A percentile compares a stretch with the other conserved stretches of the same genome.
These are phyloP conservation scores for Boletus patriciae DNA, from an alignment of 768 basidiomycete species.

Conservation along the genomic window DNA sequence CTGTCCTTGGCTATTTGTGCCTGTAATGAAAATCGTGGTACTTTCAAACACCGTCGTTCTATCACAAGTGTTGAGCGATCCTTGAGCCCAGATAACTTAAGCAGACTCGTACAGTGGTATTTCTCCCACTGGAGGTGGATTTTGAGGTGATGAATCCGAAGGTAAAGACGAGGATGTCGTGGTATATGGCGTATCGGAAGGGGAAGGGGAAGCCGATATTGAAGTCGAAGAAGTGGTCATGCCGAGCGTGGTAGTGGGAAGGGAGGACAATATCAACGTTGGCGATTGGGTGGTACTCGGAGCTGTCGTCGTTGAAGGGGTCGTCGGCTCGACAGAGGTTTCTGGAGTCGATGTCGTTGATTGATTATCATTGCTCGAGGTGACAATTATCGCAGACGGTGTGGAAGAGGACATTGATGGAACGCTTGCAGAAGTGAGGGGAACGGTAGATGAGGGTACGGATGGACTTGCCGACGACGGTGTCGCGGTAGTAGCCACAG, in stretches of 20 bases:
- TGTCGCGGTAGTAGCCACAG: constrained; percentile 5
- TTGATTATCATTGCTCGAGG: constrained; percentile 16
- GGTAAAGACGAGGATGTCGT: constrained; percentile 6
- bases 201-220: constrained; percentile 15
- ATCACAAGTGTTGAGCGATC: constrained; percentile 17
- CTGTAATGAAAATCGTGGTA: constrained; percentile 52
- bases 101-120: constrained; percentile 28
- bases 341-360: constrained; percentile 21
- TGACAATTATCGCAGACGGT: constrained; percentile 15
- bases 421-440: constrained; percentile 6
- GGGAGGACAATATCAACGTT: constrained; percentile 10
- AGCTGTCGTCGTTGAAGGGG: constrained; percentile 18
- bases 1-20: constrained; percentile 57
- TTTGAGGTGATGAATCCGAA: constrained; percentile 8
- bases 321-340: constrained; percentile 22
- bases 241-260: constrained; percentile 1
- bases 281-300: constrained; percentile 8
- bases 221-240: constrained; percentile 15
- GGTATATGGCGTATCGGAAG: constrained; percentile 15
- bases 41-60: constrained; percentile 54
- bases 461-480: constrained; percentile 20
- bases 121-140: constrained; percentile 5
- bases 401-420: constrained; percentile 14
- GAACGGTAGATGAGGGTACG: constrained; percentile 1
- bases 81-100: constrained; percentile 4